Evolutionary conservation across 768 basidiomycete species (phyloP).

Genomic region (Termitomyces titanicus): DNA sequence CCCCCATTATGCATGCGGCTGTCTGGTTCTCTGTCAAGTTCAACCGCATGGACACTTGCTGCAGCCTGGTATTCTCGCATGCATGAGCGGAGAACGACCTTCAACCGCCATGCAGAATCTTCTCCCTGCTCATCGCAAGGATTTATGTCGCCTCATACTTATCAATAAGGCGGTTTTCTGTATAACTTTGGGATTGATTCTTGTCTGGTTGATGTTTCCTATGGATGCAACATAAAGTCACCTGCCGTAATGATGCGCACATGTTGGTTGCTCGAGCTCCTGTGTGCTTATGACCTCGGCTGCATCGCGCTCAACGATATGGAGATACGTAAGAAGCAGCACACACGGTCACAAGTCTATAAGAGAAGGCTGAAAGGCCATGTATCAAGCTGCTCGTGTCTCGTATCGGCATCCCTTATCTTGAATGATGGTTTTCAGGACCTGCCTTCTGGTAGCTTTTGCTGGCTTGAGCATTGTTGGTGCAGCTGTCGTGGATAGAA

Average conservation of each 20-base stretch:
- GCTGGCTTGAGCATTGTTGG: slow-evolving; percentile 8
- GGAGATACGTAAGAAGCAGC: not conserved
- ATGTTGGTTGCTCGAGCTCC: not conserved
- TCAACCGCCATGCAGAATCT: not conserved
- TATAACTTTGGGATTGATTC: too few relatives aligned
- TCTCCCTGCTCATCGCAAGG: too few relatives aligned
- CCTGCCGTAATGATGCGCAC: slow-evolving; percentile 5
- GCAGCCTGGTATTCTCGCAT: too few relatives aligned
- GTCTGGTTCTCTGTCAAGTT: too few relatives aligned
- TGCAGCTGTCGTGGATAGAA: slow-evolving; percentile 3
- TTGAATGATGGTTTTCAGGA: slow-evolving; percentile 6
- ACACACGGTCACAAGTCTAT: not conserved
- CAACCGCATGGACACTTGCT: too few relatives aligned
- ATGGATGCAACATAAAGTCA: slow-evolving; percentile 1
- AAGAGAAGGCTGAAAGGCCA: not conserved
- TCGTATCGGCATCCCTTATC: not conserved
- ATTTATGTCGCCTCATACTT: too few relatives aligned
- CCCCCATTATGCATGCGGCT: not conserved
- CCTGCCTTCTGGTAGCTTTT: slow-evolving; percentile 7
- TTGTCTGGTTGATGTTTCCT: not conserved
- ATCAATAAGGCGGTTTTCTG: too few relatives aligned
- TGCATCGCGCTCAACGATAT: not conserved
- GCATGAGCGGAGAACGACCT: too few relatives aligned
- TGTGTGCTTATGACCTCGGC: not conserved
- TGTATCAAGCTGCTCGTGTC: not conserved